phyloP scores from a whole-genome alignment of 495 filamentous ascomycete species.

The Xylaria nigripes region DNA sequence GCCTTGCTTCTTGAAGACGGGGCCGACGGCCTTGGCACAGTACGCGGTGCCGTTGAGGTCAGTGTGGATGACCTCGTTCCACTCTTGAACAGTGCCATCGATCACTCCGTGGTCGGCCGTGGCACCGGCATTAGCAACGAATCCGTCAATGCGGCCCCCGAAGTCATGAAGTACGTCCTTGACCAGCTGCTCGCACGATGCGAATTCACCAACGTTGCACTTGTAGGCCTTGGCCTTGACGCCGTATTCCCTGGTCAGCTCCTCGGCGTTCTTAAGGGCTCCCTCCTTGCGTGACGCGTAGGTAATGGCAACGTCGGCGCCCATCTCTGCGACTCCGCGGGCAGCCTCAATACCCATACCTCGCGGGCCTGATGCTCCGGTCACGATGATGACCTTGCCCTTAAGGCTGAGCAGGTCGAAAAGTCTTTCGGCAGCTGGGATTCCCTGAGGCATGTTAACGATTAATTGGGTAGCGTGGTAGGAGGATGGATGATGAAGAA shows the following conservation, averaged over 20 bases:
- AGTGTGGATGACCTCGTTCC: slow-evolving; percentile 51
- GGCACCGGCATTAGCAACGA: slow-evolving; percentile 41
- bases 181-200: slow-evolving; percentile 47
- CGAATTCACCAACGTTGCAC: slow-evolving; percentile 54
- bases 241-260: slow-evolving; percentile 39
- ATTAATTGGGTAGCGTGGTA: neutral
- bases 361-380: slow-evolving; percentile 42
- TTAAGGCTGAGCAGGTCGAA: slow-evolving; percentile 43
- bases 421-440: slow-evolving; percentile 27
- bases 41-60: slow-evolving; percentile 60
- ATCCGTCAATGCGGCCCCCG: slow-evolving; percentile 47
- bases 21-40: slow-evolving; percentile 52
- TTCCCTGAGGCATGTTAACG: slow-evolving; percentile 26
- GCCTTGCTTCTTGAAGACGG: slow-evolving; percentile 49
- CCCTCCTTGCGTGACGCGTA: slow-evolving; percentile 40
- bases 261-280: slow-evolving; percentile 50
- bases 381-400: slow-evolving; percentile 47
- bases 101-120: slow-evolving; percentile 36
- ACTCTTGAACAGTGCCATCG: slow-evolving; percentile 33
- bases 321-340: slow-evolving; percentile 43
- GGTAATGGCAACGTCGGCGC: slow-evolving; percentile 42
- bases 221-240: slow-evolving; percentile 59
- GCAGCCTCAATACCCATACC: slow-evolving; percentile 46
- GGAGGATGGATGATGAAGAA: neutral
- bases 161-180: slow-evolving; percentile 45